phyloP scores from a whole-genome alignment of 2,329 filamentous ascomycete species.

The Aspergillus fumigatus region DNA sequence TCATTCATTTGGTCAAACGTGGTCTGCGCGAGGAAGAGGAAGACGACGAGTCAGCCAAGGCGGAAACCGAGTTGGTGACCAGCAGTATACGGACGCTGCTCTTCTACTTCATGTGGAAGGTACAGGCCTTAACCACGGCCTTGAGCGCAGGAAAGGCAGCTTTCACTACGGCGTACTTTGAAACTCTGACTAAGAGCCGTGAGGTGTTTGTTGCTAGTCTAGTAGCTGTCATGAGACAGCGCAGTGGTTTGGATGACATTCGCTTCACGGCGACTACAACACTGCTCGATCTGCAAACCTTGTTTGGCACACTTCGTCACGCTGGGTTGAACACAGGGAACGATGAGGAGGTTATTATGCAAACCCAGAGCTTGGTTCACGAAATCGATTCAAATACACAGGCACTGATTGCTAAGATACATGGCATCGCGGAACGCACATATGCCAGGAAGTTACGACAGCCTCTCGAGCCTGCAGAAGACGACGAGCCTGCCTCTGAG shows the following conservation, averaged over 20 bases:
- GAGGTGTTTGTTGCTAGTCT: conserved; percentile 50
- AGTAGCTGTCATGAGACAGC: conserved; percentile 45
- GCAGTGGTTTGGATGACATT: conserved; percentile 66
- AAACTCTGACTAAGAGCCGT: conserved; percentile 61
- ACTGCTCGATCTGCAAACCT: conserved; percentile 74
- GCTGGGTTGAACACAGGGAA: conserved; percentile 37
- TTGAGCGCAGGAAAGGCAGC: conserved; percentile 51
- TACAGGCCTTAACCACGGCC: conserved; percentile 55
- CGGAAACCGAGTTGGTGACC: conserved; percentile 73
- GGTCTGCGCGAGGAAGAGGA: conserved; percentile 61
- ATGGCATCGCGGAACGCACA: conserved; percentile 69
- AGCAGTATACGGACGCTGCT: conserved; percentile 71
- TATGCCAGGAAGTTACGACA: conserved; percentile 64
- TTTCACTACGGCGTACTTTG: conserved; percentile 61
- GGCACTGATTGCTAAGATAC: conserved; percentile 67
- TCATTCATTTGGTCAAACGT: conserved; percentile 68
- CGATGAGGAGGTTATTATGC: conserved; percentile 46
- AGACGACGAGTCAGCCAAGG: conserved; percentile 65
- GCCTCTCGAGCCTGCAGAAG: conserved; percentile 50
- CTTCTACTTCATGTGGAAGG: conserved; percentile 96
- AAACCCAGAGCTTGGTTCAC: conserved; percentile 61
- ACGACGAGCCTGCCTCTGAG: conserved; percentile 68
- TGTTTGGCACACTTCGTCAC: conserved; percentile 69
- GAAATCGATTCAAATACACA: conserved; percentile 63
- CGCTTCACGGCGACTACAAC: conserved; percentile 70